Evolutionary conservation across 2,329 filamentous ascomycete genomes (phyloP).

Genomic region (Nemania sp.): DNA sequence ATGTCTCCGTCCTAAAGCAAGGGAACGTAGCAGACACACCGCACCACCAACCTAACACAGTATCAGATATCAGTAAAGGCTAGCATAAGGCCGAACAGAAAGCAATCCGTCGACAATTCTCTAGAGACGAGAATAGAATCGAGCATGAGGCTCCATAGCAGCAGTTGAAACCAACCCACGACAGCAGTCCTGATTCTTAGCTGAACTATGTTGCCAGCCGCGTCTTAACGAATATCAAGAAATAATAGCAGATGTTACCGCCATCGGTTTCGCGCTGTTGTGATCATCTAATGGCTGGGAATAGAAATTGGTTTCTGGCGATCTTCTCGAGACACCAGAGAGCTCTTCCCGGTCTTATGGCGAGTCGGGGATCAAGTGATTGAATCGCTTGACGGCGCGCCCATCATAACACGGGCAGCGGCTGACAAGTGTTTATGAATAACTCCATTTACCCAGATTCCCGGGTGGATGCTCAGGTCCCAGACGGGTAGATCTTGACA

Average conservation of each 20-base stretch:
- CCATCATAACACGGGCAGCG: constrained; percentile 4
- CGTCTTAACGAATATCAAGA: constrained; percentile 2
- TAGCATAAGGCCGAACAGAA: not conserved
- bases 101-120: not conserved
- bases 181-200: not conserved
- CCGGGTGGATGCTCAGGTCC: constrained; percentile 13
- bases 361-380: constrained; percentile 11
- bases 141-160: not conserved
- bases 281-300: constrained; percentile 1
- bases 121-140: not conserved
- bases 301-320: not conserved
- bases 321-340: constrained; percentile 2
- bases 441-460: constrained; percentile 2
- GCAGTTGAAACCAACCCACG: not conserved
- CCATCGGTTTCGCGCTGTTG: not conserved
- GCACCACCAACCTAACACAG: not conserved
- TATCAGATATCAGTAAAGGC: not conserved
- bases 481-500: constrained; percentile 20
- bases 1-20: not conserved
- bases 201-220: not conserved
- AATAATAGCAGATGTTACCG: not conserved
- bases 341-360: not conserved
- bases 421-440: constrained; percentile 23
- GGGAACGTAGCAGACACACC: not conserved
- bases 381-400: constrained; percentile 19